Evolutionary conservation across 192 early-diverging fungal species (phyloP).

Genomic region (Backusella liffmaniae): DNA sequence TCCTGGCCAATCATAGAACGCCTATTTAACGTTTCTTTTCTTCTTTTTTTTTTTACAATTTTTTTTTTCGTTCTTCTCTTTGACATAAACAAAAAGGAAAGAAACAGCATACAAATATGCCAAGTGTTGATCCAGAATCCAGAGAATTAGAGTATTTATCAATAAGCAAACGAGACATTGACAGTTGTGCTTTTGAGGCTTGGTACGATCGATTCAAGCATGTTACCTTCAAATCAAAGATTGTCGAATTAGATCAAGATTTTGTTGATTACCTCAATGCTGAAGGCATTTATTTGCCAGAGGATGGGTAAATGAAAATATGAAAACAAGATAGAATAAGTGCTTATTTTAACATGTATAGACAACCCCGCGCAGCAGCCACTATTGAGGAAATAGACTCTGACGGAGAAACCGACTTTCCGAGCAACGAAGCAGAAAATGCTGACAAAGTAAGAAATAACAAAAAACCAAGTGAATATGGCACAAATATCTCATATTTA

Average conservation of each 20-base stretch:
- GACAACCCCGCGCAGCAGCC: slow-evolving; percentile 31
- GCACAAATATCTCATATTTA: not conserved
- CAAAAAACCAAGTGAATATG: not conserved
- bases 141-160: not conserved
- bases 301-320: slow-evolving; percentile 46
- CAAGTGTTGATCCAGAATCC: not conserved
- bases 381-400: slow-evolving; percentile 32
- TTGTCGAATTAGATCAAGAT: slow-evolving; percentile 71
- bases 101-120: not conserved
- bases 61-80: too few relatives aligned
- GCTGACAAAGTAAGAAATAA: slow-evolving; percentile 2
- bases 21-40: too few relatives aligned
- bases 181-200: slow-evolving; percentile 68
- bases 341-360: not conserved
- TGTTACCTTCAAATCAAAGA: slow-evolving; percentile 68
- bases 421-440: slow-evolving; percentile 30
- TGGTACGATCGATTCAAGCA: slow-evolving; percentile 76
- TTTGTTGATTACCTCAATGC: slow-evolving; percentile 85
- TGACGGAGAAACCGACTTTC: slow-evolving; percentile 30
- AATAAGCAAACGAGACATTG: slow-evolving; percentile 60
- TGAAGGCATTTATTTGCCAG: slow-evolving; percentile 85
- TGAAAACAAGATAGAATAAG: not conserved
- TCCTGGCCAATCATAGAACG: too few relatives aligned
- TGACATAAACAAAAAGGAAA: not conserved
- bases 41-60: too few relatives aligned